A percentile compares a stretch with the other conserved stretches of the same genome.
Evolutionary conservation across 768 basidiomycete species (phyloP).

Genomic region (Termitomyces sp.): DNA sequence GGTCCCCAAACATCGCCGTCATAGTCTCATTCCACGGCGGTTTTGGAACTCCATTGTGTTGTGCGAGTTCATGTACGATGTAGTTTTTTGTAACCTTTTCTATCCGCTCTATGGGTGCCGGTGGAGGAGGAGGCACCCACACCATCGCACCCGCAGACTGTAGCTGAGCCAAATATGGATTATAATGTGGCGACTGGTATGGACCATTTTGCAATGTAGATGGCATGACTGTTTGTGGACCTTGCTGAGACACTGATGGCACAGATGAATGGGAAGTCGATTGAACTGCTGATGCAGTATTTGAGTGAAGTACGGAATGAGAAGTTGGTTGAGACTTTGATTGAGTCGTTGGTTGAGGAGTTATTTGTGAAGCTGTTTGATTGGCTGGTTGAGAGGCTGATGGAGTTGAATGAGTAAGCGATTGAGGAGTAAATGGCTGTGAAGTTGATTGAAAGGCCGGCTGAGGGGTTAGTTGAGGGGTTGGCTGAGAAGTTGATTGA

Average conservation of each 20-base stretch:
- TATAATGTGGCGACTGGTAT: constrained; percentile 11
- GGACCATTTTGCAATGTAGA: constrained; percentile 7
- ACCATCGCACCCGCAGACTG: constrained; percentile 1
- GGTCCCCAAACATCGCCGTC: constrained; percentile 79
- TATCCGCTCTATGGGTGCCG: constrained; percentile 28
- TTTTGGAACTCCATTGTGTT: constrained; percentile 38
- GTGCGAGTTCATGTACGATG: constrained; percentile 58
- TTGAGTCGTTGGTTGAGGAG: neutral
- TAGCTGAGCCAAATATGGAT: constrained; percentile 12
- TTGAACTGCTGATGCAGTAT: neutral
- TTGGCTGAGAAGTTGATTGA: no score
- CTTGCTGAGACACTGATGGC: constrained; percentile 1
- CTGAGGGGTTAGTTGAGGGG: neutral
- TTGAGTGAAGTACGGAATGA: neutral
- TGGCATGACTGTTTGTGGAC: neutral
- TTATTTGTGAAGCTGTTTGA: neutral
- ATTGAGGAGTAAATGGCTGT: neutral
- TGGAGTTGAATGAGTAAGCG: neutral
- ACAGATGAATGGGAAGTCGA: constrained; percentile 1
- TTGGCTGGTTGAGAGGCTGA: neutral
- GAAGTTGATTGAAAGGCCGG: neutral
- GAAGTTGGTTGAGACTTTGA: neutral
- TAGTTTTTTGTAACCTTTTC: constrained; percentile 65
- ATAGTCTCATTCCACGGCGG: constrained; percentile 71
- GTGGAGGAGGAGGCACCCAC: constrained; percentile 7